Evolutionary conservation across 805 yeast genomes (phyloP), one percentile per base, ranked within the genome.

Genomic region (Brettanomyces custersianus): DNA sequence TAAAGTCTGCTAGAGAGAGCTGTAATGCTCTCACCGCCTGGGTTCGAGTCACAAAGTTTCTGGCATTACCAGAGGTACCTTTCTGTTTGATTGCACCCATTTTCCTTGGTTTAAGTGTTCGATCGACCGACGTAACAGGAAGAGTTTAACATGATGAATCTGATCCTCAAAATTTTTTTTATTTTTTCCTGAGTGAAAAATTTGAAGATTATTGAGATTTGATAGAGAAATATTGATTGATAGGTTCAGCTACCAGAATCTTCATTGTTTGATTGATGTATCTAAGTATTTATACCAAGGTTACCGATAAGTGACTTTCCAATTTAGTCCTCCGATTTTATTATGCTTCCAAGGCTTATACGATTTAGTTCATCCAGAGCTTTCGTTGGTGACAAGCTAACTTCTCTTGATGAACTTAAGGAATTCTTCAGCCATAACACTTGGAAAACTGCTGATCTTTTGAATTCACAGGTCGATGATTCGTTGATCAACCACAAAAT

Each of bases 11-110:
- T 34, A 92, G 69, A 3, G 96, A 82, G 20, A 92, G 81, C 62
- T 92, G 98, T 43, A 92, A 67, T 57, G 80, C 86, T 61, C 80
- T 79, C 34, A 92, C 80, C 4, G 98, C 98, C 59, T 86, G 96
- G 1, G 96, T 80, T 63, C 98, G 75, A 31, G 96, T 88, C 55
- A 92, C 72, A 63, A 80, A 92, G 62, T 86, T 84, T 64, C 80
- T 84, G 43, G 96, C 95, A 50, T 84, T 85, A 60, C 96, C 96
- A 36, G 79, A 62, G 42, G 80, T 70, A 49, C 87, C 85, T 66
- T 71, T 87, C 79, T 78, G 86, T 70, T 80, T 81, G 47, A 85
- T 77, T 63, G 72, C 73, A 62, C 71, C 78, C 77, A 71, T 62
- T 27, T 24, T 33, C 10, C 4, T 16, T n/a, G n/a, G n/a, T n/a